Evolutionary conservation across 768 basidiomycete species (phyloP).

Genomic region (Lactarius quietus): DNA sequence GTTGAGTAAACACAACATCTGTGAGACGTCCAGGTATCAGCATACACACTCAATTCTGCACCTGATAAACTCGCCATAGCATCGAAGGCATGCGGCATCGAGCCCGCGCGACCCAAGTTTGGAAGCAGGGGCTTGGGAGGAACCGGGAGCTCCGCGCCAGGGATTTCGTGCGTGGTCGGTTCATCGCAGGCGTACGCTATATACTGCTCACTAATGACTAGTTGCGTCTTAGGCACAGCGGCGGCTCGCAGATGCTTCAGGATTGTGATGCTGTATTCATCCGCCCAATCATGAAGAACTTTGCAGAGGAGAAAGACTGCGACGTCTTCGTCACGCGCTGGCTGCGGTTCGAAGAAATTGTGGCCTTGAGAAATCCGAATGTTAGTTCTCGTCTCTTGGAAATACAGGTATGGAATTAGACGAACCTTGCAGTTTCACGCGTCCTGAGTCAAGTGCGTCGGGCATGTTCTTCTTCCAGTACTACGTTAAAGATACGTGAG

Average conservation of each 20-base stretch:
- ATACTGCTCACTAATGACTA: neutral
- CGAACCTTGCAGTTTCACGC: neutral
- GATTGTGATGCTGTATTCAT: neutral
- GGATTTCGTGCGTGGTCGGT: neutral
- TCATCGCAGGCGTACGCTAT: neutral
- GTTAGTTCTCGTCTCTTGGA: neutral
- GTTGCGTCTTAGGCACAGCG: neutral
- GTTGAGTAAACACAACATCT: neutral
- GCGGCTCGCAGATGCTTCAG: neutral
- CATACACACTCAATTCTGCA: neutral
- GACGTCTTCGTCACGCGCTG: neutral
- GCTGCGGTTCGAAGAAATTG: neutral
- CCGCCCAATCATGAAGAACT: neutral
- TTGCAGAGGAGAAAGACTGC: neutral
- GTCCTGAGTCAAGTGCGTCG: neutral
- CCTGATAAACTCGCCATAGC: neutral
- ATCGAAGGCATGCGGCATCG: neutral
- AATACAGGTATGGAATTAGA: neutral
- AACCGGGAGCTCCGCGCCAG: neutral
- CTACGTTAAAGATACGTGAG: neutral
- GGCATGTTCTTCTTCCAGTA: constrained; percentile 5
- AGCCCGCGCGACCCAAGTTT: neutral
- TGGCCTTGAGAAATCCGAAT: neutral
- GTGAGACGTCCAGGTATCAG: neutral
- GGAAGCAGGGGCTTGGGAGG: neutral